phyloP scores from a whole-genome alignment of 768 basidiomycete species.

The Coprinopsis sp. region DNA sequence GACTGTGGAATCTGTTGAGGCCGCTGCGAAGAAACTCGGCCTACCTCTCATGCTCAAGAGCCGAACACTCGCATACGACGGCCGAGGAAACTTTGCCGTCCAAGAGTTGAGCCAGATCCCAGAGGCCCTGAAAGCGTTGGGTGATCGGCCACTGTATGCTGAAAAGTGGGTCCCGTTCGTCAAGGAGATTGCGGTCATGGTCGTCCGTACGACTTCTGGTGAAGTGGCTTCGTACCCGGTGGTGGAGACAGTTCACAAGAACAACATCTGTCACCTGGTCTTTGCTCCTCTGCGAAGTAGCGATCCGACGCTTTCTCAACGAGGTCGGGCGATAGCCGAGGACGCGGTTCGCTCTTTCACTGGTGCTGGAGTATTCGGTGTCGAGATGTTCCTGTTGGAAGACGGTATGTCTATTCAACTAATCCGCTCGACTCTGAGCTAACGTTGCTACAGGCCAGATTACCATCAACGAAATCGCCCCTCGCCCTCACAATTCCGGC shows the following conservation, averaged over 20 bases:
- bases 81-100: slow-evolving; percentile 86
- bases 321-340: slow-evolving; percentile 75
- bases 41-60: slow-evolving; percentile 95
- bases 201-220: slow-evolving; percentile 74
- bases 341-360: slow-evolving; percentile 69
- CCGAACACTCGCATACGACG: slow-evolving; percentile 93
- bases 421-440: not conserved
- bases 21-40: slow-evolving; percentile 57
- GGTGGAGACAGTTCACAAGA: slow-evolving; percentile 93
- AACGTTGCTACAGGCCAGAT: slow-evolving; percentile 50
- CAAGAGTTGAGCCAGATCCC: slow-evolving; percentile 46
- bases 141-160: slow-evolving; percentile 77
- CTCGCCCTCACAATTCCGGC: slow-evolving; percentile 96
- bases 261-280: slow-evolving; percentile 91
- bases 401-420: slow-evolving; percentile 51
- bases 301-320: slow-evolving; percentile 47
- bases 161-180: slow-evolving; percentile 90
- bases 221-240: slow-evolving; percentile 81
- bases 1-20: slow-evolving; percentile 44
- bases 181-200: slow-evolving; percentile 95
- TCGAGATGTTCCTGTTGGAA: slow-evolving; percentile 94
- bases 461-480: slow-evolving; percentile 94
- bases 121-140: slow-evolving; percentile 50
- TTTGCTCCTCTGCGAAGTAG: slow-evolving; percentile 76
- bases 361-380: slow-evolving; percentile 94